Evolutionary conservation across 202 grass and related monocot genomes (phyloP), one percentile per base, ranked within the genome.

Genomic region (Musa balbisiana): DNA sequence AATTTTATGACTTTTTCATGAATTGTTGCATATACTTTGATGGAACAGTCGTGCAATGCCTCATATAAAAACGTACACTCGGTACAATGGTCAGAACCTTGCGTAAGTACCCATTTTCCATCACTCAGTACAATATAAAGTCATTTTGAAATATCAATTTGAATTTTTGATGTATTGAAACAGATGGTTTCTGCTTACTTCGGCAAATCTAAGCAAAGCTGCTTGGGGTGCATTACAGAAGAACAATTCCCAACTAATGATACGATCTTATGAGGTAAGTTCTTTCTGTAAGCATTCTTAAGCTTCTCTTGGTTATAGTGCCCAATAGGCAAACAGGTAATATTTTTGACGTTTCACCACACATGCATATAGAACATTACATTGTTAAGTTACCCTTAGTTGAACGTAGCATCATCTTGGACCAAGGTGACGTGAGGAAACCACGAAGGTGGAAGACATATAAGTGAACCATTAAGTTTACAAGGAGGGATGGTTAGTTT

Each of bases 171-270:
- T 25, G 70, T 29, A 78, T 55, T 56, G 73, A 24, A 66, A 77
- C 75, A 92, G 94, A 88, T 98, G 88, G 94, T 93, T 98, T 86
- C 88, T 98, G 64, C 88, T 93, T 64, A 98, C 91, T 43, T 98
- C 88, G 43, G 72, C 94, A 75, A 98, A 98, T 89, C 85, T 98
- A 86, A 93, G 94, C 83, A 98, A 93, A 74, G 94, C 94, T 80
- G 91, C 94, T 82, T 98, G 88, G 94, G 94, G 94, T 25, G 88
- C 91, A 49, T 84, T 92, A 67, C 91, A 92, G 81, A 98, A 98
- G 85, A 98, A 92, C 74, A 93, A 86, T 86, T 76, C 94, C 8
- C 88, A 98, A 77, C 83, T 98, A 43, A 98, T 98, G 94, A 89
- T 98, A 84, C 91, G 94, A 23, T 98, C 91, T 19, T 98, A 98